phyloP scores from a whole-genome alignment of 2,329 filamentous ascomycete species.

The Teratosphaeria pseudoeucalypti region DNA sequence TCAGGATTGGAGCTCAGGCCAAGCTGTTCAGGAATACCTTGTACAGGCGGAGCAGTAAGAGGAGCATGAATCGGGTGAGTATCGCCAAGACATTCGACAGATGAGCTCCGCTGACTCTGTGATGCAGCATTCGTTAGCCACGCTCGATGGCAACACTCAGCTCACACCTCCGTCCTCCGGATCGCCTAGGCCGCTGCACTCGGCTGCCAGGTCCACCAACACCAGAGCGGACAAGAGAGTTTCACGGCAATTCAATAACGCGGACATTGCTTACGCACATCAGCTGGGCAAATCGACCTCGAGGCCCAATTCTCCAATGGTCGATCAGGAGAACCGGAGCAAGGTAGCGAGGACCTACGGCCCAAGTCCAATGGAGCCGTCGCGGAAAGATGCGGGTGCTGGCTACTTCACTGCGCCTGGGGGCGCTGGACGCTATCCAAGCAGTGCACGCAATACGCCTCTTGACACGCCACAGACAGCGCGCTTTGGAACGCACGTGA shows the following conservation, averaged over 20 bases:
- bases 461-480: conserved; percentile 53
- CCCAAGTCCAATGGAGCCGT: conserved; percentile 46
- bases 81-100: not conserved
- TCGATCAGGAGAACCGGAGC: conserved; percentile 46
- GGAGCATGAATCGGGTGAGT: conserved; percentile 63
- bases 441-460: conserved; percentile 39
- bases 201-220: conserved; percentile 37
- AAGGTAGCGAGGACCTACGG: conserved; percentile 49
- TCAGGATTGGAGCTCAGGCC: conserved; percentile 56
- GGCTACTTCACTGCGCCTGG: conserved; percentile 42
- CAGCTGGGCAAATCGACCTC: conserved; percentile 30
- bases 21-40: conserved; percentile 40
- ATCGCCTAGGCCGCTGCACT: conserved; percentile 53
- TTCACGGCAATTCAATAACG: conserved; percentile 34
- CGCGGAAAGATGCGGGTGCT: conserved; percentile 40
- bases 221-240: conserved; percentile 39
- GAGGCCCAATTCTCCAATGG: conserved; percentile 60
- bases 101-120: conserved; percentile 14
- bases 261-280: not conserved
- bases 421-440: conserved; percentile 32
- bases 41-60: conserved; percentile 48
- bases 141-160: conserved; percentile 56
- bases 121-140: conserved; percentile 68
- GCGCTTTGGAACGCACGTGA: conserved; percentile 58
- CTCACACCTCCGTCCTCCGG: conserved; percentile 51